phyloP scores from a whole-genome alignment of 768 basidiomycete genomes.

The Trametopsis cervina region DNA sequence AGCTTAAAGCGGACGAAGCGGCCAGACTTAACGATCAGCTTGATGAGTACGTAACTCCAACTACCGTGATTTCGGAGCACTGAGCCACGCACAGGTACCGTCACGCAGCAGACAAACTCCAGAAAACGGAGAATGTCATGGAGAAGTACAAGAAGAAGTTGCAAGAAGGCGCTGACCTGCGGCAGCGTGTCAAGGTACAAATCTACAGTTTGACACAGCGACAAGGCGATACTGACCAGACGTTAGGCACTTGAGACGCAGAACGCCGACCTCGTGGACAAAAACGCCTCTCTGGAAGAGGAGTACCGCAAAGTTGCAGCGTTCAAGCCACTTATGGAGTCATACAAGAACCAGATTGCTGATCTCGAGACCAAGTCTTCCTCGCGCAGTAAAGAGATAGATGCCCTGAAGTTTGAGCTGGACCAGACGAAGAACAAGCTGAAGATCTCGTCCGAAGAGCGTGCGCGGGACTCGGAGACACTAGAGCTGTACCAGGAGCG shows the following conservation, averaged over 20 bases:
- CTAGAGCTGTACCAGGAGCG: constrained; percentile 88
- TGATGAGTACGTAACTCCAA: constrained; percentile 65
- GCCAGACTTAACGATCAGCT: constrained; percentile 84
- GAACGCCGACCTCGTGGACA: constrained; percentile 87
- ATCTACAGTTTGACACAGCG: not conserved
- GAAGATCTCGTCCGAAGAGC: constrained; percentile 62
- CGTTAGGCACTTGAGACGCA: constrained; percentile 81
- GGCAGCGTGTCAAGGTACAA: constrained; percentile 75
- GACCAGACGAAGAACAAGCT: constrained; percentile 68
- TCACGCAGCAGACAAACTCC: constrained; percentile 85
- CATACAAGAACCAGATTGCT: constrained; percentile 80
- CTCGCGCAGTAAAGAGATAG: constrained; percentile 59
- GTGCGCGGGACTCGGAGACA: constrained; percentile 73
- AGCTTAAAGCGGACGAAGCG: constrained; percentile 69
- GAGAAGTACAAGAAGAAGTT: constrained; percentile 99
- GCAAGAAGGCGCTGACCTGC: constrained; percentile 86
- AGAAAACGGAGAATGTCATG: constrained; percentile 95
- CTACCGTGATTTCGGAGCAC: not conserved
- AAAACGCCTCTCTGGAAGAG: constrained; percentile 86
- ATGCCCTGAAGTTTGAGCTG: constrained; percentile 66
- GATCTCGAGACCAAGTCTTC: constrained; percentile 73
- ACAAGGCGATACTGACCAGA: not conserved
- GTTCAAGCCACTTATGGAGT: constrained; percentile 87
- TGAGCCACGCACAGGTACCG: constrained; percentile 51
- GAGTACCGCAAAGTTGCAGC: constrained; percentile 83